Percentiles rank a stretch among this genome's conserved stretches.
Conservation (phyloP, 441 rosid species). For the Populus hybrid region DNA sequence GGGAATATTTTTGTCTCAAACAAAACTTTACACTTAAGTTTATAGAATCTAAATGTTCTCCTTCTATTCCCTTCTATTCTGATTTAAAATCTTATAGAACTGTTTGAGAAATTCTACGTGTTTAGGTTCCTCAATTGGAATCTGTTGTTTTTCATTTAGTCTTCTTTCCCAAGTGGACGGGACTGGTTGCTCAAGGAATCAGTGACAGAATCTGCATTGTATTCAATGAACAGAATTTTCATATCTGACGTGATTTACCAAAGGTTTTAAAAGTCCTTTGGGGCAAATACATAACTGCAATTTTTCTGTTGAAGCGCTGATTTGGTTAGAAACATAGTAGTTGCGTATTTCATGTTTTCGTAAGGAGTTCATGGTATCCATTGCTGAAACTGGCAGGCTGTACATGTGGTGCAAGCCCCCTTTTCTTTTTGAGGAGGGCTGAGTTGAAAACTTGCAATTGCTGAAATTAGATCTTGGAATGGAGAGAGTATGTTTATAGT, state of each 20-base stretch:
- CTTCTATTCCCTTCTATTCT: conserved; percentile 18
- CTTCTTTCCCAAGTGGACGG: not conserved
- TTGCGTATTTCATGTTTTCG: not conserved
- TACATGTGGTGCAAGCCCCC: not conserved
- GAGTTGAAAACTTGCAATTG: not conserved
- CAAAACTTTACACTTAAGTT: conserved; percentile 12
- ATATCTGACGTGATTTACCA: not conserved
- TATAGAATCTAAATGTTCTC: conserved; percentile 15
- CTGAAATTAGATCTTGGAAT: not conserved
- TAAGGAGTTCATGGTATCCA: not conserved
- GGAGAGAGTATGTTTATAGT: not conserved
- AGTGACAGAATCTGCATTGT: conserved; percentile 5
- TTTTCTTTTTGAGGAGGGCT: not conserved
- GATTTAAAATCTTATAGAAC: conserved; percentile 4
- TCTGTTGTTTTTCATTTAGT: conserved; percentile 10
- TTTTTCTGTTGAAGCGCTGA: not conserved
- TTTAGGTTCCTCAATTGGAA: conserved; percentile 13
- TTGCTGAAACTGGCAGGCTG: not conserved
- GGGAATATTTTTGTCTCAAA: conserved; percentile 21
- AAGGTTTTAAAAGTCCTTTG: not conserved
- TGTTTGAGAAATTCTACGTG: conserved; percentile 17
- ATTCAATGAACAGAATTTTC: not conserved
- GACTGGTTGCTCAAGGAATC: not conserved
- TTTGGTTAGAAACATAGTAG: not conserved
- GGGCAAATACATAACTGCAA: not conserved